Base-by-base conservation (phyloP, 2,329 filamentous ascomycete species). In the Xylariaceae sp. region DNA sequence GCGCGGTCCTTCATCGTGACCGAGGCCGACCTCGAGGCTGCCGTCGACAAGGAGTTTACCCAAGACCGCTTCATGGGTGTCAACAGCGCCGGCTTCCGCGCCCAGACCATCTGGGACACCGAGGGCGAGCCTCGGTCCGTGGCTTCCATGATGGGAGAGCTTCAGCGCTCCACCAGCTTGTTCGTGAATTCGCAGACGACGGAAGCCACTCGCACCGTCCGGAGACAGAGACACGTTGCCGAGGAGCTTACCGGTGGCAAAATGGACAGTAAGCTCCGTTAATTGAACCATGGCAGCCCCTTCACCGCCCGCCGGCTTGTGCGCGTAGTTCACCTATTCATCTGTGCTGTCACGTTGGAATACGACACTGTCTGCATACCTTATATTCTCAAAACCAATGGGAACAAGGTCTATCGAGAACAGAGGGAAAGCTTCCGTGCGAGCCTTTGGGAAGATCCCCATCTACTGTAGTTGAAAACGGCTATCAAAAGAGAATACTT, bases 1-100 rank as follows among this genome's bases (percentile, higher is more conserved):
- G 91, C 94, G 4, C 82, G 87, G 30, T 76, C 83, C 40, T 99
- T 97, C 73, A 96, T 99, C 68, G 85, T 90, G 19, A 85, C 80
- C 29, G 91, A 95, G 69, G 74, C 79, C 49, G 86, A 95, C 69
- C 80, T 99, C 35, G 80, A 88, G 63, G 76, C 77, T 12, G 80
- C 84, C 61, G 85, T 96, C 54, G 87, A 95, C 27, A 74, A 78
- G 59, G 78, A 86, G n/a, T 99, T 96, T 73, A 80, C 83, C 12
- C 82, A 84, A 30, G 78, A 82, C 59, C 76, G 75, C 71, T 82
- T 79, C 68, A 35, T 26, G 31, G 58, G 57, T 35, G 1, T 1
- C 42, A 69, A 70, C n/a, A 59, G 58, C 45, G 55, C 52, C 45
- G 67, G 64, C 49, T 58, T 61, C 52, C 56, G 57, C n/a, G 53